These are phyloP conservation scores for Curvularia hawaiiensis DNA, from an alignment of 2,329 filamentous ascomycete species.

Conservation along the genomic window DNA sequence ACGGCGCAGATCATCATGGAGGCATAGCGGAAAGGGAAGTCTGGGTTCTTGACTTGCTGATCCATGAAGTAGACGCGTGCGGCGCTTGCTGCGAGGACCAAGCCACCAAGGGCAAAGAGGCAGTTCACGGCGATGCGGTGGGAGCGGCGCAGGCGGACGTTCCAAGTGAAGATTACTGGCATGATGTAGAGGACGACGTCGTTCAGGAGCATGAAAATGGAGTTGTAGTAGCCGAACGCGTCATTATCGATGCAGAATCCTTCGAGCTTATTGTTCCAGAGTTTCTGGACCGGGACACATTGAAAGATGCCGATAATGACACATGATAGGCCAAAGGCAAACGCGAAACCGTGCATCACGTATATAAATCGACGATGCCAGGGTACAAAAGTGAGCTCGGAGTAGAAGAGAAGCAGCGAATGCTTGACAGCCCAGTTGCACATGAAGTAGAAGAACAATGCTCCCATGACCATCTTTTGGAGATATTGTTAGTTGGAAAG, in stretches of 20 bases:
- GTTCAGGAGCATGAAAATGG: conserved; percentile 47
- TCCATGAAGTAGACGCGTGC: conserved; percentile 35
- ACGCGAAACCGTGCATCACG: conserved; percentile 42
- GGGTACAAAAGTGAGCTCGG: conserved; percentile 41
- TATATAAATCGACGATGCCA: conserved; percentile 35
- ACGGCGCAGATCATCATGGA: conserved; percentile 42
- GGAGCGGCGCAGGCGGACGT: conserved; percentile 37
- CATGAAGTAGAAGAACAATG: conserved; percentile 45
- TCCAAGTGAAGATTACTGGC: conserved; percentile 47
- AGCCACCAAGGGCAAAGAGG: conserved; percentile 40
- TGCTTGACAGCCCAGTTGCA: conserved; percentile 51
- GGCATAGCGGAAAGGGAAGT: conserved; percentile 36
- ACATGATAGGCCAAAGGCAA: conserved; percentile 41
- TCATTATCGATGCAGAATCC: conserved; percentile 45
- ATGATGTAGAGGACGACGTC: conserved; percentile 48
- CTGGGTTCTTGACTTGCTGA: conserved; percentile 26
- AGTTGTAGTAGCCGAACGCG: conserved; percentile 45
- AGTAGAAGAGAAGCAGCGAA: conserved; percentile 48
- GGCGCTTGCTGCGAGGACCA: conserved; percentile 39
- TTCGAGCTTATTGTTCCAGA: conserved; percentile 32
- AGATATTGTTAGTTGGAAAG: neutral
- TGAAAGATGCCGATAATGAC: conserved; percentile 45
- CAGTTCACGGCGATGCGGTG: conserved; percentile 44
- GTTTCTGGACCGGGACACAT: conserved; percentile 44
- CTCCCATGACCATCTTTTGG: conserved; percentile 26